A percentile compares a stretch with the other conserved stretches of the same genome.
These are phyloP conservation scores for Angophora floribunda DNA, from an alignment of 345 rosid species.

Conservation along the genomic window DNA sequence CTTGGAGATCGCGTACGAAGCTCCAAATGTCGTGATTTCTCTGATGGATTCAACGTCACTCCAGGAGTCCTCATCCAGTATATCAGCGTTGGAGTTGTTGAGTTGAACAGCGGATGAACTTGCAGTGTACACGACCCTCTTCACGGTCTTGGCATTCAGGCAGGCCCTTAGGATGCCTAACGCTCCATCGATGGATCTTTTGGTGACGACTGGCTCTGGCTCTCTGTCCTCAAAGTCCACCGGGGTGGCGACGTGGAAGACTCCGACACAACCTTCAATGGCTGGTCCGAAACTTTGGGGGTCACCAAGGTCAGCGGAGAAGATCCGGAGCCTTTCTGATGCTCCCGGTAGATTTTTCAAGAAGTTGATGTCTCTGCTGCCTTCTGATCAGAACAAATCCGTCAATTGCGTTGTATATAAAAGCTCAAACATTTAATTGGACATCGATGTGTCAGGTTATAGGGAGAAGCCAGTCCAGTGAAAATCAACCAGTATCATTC, in stretches of 20 bases:
- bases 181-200: constrained; percentile 36
- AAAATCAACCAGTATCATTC: background rate
- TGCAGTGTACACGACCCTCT: constrained; percentile 55
- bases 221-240: constrained; percentile 15
- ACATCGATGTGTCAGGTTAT: background rate
- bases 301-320: constrained; percentile 5
- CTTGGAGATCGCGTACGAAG: constrained; percentile 12
- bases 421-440: background rate
- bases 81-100: background rate
- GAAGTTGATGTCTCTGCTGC: background rate
- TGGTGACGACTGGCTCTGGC: constrained; percentile 27
- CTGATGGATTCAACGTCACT: constrained; percentile 10
- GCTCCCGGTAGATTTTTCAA: background rate
- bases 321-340: constrained; percentile 14
- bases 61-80: constrained; percentile 24
- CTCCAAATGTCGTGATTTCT: background rate
- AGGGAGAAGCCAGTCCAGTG: background rate
- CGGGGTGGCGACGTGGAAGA: constrained; percentile 10
- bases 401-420: background rate
- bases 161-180: constrained; percentile 43
- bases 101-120: constrained; percentile 9
- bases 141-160: constrained; percentile 37
- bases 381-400: background rate
- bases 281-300: constrained; percentile 10
- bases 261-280: constrained; percentile 10